A percentile compares a stretch with the other conserved stretches of the same genome.
Conservation (phyloP, 2,329 filamentous ascomycete species). For the Colletotrichum tofieldiae region DNA sequence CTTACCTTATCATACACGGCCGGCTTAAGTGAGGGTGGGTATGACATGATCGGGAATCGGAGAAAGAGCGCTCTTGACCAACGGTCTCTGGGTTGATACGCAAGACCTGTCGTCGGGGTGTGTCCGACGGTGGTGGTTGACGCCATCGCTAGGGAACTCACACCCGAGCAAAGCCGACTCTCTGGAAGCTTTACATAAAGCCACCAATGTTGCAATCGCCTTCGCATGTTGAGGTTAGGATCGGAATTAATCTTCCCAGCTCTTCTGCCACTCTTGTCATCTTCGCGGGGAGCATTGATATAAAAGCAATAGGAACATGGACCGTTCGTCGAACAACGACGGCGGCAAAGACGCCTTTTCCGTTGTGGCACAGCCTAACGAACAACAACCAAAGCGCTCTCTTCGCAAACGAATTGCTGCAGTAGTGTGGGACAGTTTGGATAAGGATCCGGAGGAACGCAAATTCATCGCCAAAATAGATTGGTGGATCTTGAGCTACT, state of each 20-base stretch:
- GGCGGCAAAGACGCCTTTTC: slow-evolving; percentile 46
- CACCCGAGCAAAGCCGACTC: background rate
- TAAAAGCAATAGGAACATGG: background rate
- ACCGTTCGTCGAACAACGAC: background rate
- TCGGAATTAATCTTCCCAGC: background rate
- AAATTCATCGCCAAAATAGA: slow-evolving; percentile 53
- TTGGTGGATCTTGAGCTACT: slow-evolving; percentile 55
- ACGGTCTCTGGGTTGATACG: background rate
- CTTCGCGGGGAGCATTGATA: background rate
- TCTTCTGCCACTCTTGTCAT: background rate
- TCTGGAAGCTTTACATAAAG: background rate
- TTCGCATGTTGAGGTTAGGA: background rate
- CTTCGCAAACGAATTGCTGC: slow-evolving; percentile 43
- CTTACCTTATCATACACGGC: background rate
- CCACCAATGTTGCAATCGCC: background rate
- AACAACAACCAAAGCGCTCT: background rate
- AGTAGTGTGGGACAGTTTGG: slow-evolving; percentile 52
- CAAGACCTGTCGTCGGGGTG: background rate
- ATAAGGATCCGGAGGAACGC: slow-evolving; percentile 53
- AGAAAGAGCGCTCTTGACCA: background rate
- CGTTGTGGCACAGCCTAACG: slow-evolving; percentile 9
- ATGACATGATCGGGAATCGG: background rate
- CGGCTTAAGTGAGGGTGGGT: background rate
- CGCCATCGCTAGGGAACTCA: background rate
- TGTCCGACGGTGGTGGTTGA: background rate